Base-by-base conservation (phyloP, 2,329 filamentous ascomycete genomes). In the Penicillium hesseltinei region DNA sequence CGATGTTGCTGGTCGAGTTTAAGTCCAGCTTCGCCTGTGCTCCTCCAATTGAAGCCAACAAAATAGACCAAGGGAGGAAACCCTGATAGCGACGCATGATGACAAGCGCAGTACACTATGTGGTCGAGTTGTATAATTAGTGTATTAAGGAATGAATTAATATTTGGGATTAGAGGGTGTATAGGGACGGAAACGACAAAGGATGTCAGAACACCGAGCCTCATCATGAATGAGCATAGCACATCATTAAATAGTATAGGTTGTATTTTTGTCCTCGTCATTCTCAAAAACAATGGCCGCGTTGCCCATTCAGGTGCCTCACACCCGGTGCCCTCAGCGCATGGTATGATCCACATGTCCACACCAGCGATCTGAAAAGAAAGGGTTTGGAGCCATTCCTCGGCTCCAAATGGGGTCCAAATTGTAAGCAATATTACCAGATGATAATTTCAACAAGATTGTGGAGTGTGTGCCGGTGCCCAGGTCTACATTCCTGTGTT, bases 1-100 rank as follows among this genome's bases (percentile, higher is more conserved):
- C 85, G 53, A 89, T 68, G 64, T 88, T 89, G 49, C 71, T 77
- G 2, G 68, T 65, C 1, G 79, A 77, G n/a, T 66, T 67, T 5
- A 81, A 59, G 59, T 80, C 73, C 63, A 84, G 72, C 25, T 71
- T 73, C 17, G 77, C 78, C 62, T 72, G 66, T 11, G 66, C 72
- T 51, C 65, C 64, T 36, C 70, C 63, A 35, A 77, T 42, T 44
- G 64, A 66, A 40, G 71, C 69, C 33, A 73, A 46, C 55, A 73
- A 62, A 39, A 69, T 62, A 3, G 68, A 60, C 29, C 70, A 57
- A 45, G 65, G 57, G 35, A 75, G 53, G 11, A 69, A 39, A 10
- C 56, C 63, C 45, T 61, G 62, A 27, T 66, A 57, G 33, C 64
- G 64, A 60, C 60, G 61, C 71, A 75, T 49, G 21, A 13, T 49